phyloP scores from a whole-genome alignment of 2,329 filamentous ascomycete genomes.

The Alternaria triticimaculans region DNA sequence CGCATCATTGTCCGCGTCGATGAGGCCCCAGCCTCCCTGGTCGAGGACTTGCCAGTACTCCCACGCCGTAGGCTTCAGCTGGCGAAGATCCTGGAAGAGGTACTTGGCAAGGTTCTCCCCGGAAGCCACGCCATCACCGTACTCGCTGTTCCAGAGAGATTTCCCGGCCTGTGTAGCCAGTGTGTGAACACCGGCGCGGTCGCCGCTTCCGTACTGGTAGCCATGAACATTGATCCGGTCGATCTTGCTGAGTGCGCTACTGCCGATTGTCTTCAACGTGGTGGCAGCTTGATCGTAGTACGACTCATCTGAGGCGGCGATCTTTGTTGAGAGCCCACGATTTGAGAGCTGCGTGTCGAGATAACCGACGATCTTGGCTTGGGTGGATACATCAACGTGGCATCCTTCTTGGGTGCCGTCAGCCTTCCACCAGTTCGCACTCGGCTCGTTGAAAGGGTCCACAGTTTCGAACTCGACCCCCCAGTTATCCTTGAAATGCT shows the following conservation, averaged over 20 bases:
- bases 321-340: constrained; percentile 4
- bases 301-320: constrained; percentile 12
- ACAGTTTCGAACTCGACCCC: constrained; percentile 10
- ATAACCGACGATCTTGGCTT: constrained; percentile 5
- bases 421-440: constrained; percentile 15
- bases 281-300: constrained; percentile 14
- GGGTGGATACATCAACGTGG: constrained; percentile 8
- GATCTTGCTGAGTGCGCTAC: constrained; percentile 10
- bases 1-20: constrained; percentile 13
- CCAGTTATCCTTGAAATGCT: constrained; percentile 9
- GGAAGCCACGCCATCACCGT: constrained; percentile 5
- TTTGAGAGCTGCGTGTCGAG: constrained; percentile 8
- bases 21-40: constrained; percentile 7
- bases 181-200: constrained; percentile 3
- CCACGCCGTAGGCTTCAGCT: constrained; percentile 11
- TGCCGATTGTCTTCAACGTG: constrained; percentile 7
- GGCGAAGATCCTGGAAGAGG: constrained; percentile 7
- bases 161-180: constrained; percentile 5
- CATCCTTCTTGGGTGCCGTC: constrained; percentile 16
- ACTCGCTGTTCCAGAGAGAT: constrained; percentile 11
- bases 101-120: constrained; percentile 6
- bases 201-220: constrained; percentile 8
- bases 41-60: constrained; percentile 13
- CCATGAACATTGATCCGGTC: constrained; percentile 10
- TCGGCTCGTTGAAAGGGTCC: constrained; percentile 14